Percentiles rank a stretch among this genome's conserved stretches.
phyloP scores from a whole-genome alignment of 2,329 filamentous ascomycete species.

The Sarocladiaceae sp. region DNA sequence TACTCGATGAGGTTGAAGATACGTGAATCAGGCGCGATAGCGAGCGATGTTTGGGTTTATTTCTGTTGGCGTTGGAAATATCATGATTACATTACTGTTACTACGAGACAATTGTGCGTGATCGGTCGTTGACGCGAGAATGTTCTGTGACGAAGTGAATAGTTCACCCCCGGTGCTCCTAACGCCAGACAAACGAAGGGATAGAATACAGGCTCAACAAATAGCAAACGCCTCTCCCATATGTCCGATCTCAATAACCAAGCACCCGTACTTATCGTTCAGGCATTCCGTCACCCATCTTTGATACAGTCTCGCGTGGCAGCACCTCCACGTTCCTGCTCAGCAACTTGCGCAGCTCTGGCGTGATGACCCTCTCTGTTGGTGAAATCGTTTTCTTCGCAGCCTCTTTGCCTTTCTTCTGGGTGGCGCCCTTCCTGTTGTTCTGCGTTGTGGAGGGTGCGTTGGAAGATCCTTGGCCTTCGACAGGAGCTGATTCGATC shows the following conservation, averaged over 20 bases:
- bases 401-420: conserved; percentile 23
- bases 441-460: conserved; percentile 6
- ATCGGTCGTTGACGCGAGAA: too few species aligned
- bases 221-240: too few species aligned
- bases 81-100: not conserved
- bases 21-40: not conserved
- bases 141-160: too few species aligned
- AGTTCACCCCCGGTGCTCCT: too few species aligned
- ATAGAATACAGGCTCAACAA: not conserved
- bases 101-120: too few species aligned
- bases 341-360: conserved; percentile 51
- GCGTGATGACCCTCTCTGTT: conserved; percentile 47
- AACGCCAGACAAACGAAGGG: not conserved
- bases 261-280: conserved; percentile 17
- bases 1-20: not conserved
- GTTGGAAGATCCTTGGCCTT: conserved; percentile 9
- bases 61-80: conserved; percentile 1
- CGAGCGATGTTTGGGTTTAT: not conserved
- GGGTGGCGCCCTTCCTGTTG: conserved; percentile 12
- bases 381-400: conserved; percentile 21
- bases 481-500: conserved; percentile 13
- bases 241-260: not conserved
- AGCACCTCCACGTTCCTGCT: conserved; percentile 44
- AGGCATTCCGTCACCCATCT: conserved; percentile 32
- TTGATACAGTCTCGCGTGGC: conserved; percentile 29